Evolutionary conservation across 2,329 filamentous ascomycete genomes (phyloP).

Genomic region (Mycocentrospora acerina): DNA sequence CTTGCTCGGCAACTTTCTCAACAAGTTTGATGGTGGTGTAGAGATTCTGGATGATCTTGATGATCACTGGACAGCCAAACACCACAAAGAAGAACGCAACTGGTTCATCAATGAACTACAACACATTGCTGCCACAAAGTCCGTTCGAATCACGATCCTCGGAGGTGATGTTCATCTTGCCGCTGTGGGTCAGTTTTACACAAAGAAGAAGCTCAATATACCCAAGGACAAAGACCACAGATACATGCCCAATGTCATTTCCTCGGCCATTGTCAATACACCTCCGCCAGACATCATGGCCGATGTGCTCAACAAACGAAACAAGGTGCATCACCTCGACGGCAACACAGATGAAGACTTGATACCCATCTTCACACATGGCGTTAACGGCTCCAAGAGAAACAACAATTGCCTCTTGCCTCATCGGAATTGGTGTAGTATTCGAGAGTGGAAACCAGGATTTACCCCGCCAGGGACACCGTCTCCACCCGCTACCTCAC

Average conservation of each 20-base stretch:
- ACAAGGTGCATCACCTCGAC: slow-evolving; percentile 70
- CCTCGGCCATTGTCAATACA: slow-evolving; percentile 90
- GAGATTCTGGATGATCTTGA: slow-evolving; percentile 91
- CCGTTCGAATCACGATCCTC: slow-evolving; percentile 85
- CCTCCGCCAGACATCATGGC: slow-evolving; percentile 86
- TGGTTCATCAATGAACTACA: slow-evolving; percentile 89
- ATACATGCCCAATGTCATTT: slow-evolving; percentile 96
- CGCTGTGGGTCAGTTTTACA: slow-evolving; percentile 92
- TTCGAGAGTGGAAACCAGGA: slow-evolving; percentile 79
- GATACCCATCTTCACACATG: slow-evolving; percentile 88
- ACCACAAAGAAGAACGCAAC: slow-evolving; percentile 87
- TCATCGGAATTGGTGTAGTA: slow-evolving; percentile 93
- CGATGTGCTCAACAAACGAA: slow-evolving; percentile 89
- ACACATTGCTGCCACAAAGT: slow-evolving; percentile 89
- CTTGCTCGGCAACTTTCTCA: slow-evolving; percentile 75
- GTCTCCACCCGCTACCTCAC: slow-evolving; percentile 31
- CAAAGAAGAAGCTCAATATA: slow-evolving; percentile 71
- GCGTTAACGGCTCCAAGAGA: slow-evolving; percentile 82
- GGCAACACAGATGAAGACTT: slow-evolving; percentile 86
- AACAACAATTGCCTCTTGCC: slow-evolving; percentile 91
- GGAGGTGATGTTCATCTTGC: slow-evolving; percentile 93
- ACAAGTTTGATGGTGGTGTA: slow-evolving; percentile 87
- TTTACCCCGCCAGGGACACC: slow-evolving; percentile 70
- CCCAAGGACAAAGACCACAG: slow-evolving; percentile 89
- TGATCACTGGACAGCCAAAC: slow-evolving; percentile 96